Conservation (phyloP, 2,329 filamentous ascomycete genomes). For the Colletotrichum musicola region DNA sequence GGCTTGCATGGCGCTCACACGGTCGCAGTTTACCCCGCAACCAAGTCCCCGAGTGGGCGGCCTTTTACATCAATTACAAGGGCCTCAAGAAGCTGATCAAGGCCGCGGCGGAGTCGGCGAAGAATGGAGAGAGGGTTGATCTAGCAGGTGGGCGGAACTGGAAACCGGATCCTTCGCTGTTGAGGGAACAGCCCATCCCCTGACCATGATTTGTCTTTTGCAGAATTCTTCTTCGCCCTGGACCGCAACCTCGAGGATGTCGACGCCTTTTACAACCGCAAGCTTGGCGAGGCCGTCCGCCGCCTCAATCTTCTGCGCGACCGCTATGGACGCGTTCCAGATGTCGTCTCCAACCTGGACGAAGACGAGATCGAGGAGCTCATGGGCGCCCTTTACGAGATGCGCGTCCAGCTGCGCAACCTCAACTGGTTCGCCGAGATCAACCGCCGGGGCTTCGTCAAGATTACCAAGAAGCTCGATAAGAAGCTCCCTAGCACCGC, state of each 20-base stretch:
- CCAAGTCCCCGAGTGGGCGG: conserved; percentile 89
- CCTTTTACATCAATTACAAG: conserved; percentile 90
- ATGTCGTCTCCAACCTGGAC: conserved; percentile 80
- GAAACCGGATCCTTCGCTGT: conserved; percentile 40
- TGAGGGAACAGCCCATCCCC: conserved; percentile 49
- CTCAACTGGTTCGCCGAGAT: conserved; percentile 98
- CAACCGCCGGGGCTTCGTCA: conserved; percentile 93
- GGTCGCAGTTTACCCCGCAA: conserved; percentile 76
- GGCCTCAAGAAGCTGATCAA: conserved; percentile 97
- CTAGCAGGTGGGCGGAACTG: conserved; percentile 80
- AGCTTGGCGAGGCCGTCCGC: conserved; percentile 86
- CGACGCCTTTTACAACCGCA: conserved; percentile 96
- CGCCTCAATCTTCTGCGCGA: conserved; percentile 89
- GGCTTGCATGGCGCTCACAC: conserved; percentile 41
- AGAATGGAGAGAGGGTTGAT: conserved; percentile 82
- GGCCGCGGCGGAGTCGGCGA: conserved; percentile 73
- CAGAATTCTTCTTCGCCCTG: conserved; percentile 97
- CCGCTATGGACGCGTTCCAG: conserved; percentile 82
- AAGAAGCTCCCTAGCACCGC: conserved; percentile 86
- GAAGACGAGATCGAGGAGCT: conserved; percentile 92
- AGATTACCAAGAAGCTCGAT: conserved; percentile 99
- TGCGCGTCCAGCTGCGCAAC: conserved; percentile 88
- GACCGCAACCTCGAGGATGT: conserved; percentile 98
- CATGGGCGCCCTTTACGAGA: conserved; percentile 88
- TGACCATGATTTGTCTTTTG: conserved; percentile 48